Conservation (phyloP, 208 protist species). For the Leishmania tarentolae region DNA sequence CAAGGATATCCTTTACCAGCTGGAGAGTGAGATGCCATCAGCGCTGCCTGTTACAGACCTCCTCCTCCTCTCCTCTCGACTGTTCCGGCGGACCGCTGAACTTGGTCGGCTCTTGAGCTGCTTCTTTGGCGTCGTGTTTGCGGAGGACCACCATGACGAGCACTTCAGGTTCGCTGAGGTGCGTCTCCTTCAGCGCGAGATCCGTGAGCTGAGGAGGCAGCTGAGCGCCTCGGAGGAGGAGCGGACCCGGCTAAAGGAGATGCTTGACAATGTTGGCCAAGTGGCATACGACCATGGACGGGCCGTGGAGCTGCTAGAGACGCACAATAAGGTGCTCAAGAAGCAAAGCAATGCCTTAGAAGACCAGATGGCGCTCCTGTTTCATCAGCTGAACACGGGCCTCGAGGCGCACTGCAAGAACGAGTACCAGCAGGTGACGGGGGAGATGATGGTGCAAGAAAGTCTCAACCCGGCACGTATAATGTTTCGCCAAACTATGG, state of each 20-base stretch:
- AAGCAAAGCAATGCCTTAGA: slow-evolving; percentile 82
- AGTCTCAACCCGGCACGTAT: slow-evolving; percentile 72
- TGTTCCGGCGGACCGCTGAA: slow-evolving; percentile 83
- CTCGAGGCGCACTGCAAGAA: slow-evolving; percentile 78
- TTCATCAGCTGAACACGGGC: slow-evolving; percentile 87
- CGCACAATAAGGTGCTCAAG: slow-evolving; percentile 83
- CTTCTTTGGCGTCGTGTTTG: slow-evolving; percentile 90
- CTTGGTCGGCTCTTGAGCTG: slow-evolving; percentile 78
- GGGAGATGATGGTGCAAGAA: slow-evolving; percentile 83
- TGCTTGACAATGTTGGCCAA: slow-evolving; percentile 80
- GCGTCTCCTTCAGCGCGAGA: slow-evolving; percentile 77
- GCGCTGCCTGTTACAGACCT: slow-evolving; percentile 84
- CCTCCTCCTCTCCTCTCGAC: slow-evolving; percentile 85
- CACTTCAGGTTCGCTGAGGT: slow-evolving; percentile 90
- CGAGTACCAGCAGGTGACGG: slow-evolving; percentile 67
- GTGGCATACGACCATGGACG: slow-evolving; percentile 79
- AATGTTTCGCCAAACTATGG: slow-evolving; percentile 90
- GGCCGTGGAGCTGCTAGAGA: slow-evolving; percentile 82
- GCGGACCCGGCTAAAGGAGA: slow-evolving; percentile 54
- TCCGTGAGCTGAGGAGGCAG: slow-evolving; percentile 56
- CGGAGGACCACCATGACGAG: slow-evolving; percentile 83
- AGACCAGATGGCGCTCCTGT: slow-evolving; percentile 93
- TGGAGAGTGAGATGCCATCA: slow-evolving; percentile 74
- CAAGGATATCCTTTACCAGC: slow-evolving; percentile 89
- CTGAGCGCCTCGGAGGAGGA: slow-evolving; percentile 74